phyloP scores from a whole-genome alignment of 352 stramenopile species.

The Albugo laibachii region DNA sequence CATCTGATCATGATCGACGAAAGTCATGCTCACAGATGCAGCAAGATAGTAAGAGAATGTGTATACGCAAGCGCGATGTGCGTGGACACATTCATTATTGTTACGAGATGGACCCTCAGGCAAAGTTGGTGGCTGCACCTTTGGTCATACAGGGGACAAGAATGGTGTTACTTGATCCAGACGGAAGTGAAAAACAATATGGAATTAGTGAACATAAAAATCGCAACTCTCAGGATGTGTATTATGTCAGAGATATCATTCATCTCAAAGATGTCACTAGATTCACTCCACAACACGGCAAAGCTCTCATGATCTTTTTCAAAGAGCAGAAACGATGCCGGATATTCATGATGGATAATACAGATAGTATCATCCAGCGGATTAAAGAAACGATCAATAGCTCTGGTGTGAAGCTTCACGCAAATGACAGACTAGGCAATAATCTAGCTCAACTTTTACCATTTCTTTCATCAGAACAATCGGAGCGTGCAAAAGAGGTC shows the following conservation, averaged over 20 bases:
- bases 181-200: too few species aligned
- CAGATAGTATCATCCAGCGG: slow-evolving; percentile 40
- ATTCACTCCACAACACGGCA: slow-evolving; percentile 52
- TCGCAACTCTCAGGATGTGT: too few species aligned
- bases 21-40: not conserved
- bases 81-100: slow-evolving; percentile 43
- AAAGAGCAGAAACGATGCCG: slow-evolving; percentile 37
- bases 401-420: too few species aligned
- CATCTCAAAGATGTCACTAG: slow-evolving; percentile 39
- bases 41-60: slow-evolving; percentile 13
- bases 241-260: slow-evolving; percentile 47
- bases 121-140: slow-evolving; percentile 28
- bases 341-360: slow-evolving; percentile 49
- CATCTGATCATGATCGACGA: too few species aligned
- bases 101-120: slow-evolving; percentile 37
- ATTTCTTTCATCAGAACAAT: slow-evolving; percentile 40
- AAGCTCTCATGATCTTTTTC: slow-evolving; percentile 69
- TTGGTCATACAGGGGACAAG: slow-evolving; percentile 53
- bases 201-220: too few species aligned
- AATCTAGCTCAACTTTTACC: slow-evolving; percentile 27
- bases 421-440: slow-evolving; percentile 1
- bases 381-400: slow-evolving; percentile 25
- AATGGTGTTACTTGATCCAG: slow-evolving; percentile 22
- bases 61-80: slow-evolving; percentile 48
- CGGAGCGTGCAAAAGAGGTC: slow-evolving; percentile 61